phyloP scores from a whole-genome alignment of 1,139 yeast species.

The Wickerhamiella pararugosa region DNA sequence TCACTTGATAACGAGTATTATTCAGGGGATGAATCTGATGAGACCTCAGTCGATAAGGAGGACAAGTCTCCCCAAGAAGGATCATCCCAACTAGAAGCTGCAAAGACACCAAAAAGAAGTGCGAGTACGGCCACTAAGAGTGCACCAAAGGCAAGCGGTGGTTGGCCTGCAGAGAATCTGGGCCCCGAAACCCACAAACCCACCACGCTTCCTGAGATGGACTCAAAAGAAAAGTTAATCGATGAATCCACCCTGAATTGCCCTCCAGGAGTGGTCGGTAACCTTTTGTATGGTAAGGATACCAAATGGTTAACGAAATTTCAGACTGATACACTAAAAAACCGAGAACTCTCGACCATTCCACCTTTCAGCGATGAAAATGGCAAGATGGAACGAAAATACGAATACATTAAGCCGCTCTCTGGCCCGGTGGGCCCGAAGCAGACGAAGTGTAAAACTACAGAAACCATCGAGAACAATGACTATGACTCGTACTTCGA shows the following conservation, averaged over 20 bases:
- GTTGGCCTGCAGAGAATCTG: constrained; percentile 24
- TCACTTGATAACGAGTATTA: too few species aligned
- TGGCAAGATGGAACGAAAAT: constrained; percentile 37
- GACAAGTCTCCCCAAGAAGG: too few species aligned
- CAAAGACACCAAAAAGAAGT: too few species aligned
- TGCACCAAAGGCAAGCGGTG: constrained; percentile 3
- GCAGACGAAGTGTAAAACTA: constrained; percentile 70
- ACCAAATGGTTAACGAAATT: constrained; percentile 38
- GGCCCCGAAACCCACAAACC: constrained; percentile 48
- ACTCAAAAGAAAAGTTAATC: constrained; percentile 43
- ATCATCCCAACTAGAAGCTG: too few species aligned
- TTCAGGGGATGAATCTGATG: too few species aligned
- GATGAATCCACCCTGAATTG: constrained; percentile 48
- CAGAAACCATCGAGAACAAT: constrained; percentile 52
- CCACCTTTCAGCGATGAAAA: constrained; percentile 31
- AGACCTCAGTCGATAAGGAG: too few species aligned
- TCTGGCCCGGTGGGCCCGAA: constrained; percentile 84
- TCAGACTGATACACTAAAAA: constrained; percentile 53
- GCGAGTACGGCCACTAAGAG: too few species aligned
- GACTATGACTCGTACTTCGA: constrained; percentile 43
- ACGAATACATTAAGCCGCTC: constrained; percentile 66
- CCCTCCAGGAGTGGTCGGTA: constrained; percentile 68
- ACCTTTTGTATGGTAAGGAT: constrained; percentile 61
- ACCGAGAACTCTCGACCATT: constrained; percentile 48
- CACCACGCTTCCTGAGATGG: constrained; percentile 35